phyloP scores from a whole-genome alignment of 2,329 filamentous ascomycete genomes.

The Gaeumannomyces tritici region DNA sequence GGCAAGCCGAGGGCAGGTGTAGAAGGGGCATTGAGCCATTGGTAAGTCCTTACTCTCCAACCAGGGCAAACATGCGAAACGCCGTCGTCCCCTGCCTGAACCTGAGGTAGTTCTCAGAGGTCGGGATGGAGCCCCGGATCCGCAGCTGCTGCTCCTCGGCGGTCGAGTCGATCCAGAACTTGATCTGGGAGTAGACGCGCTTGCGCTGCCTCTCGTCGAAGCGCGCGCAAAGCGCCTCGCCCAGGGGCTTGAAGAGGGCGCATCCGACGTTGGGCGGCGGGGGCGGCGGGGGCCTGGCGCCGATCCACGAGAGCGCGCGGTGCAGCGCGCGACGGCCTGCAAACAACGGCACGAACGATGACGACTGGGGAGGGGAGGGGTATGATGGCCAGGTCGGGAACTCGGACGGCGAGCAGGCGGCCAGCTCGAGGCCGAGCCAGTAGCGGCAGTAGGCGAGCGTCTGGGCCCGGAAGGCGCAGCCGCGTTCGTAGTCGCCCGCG shows the following conservation, averaged over 20 bases:
- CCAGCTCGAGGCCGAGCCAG: slow-evolving; percentile 13
- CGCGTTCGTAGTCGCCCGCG: slow-evolving; percentile 16
- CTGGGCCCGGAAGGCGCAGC: slow-evolving; percentile 17
- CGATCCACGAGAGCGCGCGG: not conserved
- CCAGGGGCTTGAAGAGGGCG: slow-evolving; percentile 11
- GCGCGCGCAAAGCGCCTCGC: slow-evolving; percentile 6
- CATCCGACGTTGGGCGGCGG: slow-evolving; percentile 8
- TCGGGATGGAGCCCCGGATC: slow-evolving; percentile 9
- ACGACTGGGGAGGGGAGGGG: not conserved
- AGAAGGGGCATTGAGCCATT: not conserved
- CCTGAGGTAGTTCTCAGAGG: slow-evolving; percentile 9
- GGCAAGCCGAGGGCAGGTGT: not conserved
- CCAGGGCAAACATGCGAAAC: slow-evolving; percentile 9
- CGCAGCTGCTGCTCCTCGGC: slow-evolving; percentile 11
- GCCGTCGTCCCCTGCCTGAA: slow-evolving; percentile 11
- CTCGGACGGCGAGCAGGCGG: not conserved
- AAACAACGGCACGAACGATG: too few species aligned
- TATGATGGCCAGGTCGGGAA: not conserved
- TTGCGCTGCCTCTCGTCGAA: slow-evolving; percentile 9
- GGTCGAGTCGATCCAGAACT: slow-evolving; percentile 9
- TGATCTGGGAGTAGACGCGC: slow-evolving; percentile 10
- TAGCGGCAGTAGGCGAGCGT: slow-evolving; percentile 19
- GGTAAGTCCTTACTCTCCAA: slow-evolving; percentile 9
- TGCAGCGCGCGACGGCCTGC: not conserved
- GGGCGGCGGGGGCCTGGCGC: slow-evolving; percentile 5